phyloP scores from a whole-genome alignment of 495 filamentous ascomycete species.

The Penicillium subrubescens region DNA sequence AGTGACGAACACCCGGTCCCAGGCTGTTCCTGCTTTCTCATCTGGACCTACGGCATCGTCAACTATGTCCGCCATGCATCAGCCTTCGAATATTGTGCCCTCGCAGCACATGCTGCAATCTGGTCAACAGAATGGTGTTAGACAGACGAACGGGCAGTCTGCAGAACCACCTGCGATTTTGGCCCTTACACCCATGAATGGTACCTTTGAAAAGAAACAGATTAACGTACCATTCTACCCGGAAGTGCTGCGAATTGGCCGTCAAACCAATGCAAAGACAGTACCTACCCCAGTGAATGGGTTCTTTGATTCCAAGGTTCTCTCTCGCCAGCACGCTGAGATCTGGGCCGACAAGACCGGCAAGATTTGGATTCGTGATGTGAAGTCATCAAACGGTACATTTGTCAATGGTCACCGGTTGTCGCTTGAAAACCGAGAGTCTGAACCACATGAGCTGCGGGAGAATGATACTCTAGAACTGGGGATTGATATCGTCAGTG shows the following conservation, averaged over 20 bases:
- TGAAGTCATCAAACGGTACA: slow-evolving; percentile 97
- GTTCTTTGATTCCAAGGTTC: slow-evolving; percentile 96
- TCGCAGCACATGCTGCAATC: slow-evolving; percentile 67
- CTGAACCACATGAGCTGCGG: slow-evolving; percentile 87
- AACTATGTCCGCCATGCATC: slow-evolving; percentile 73
- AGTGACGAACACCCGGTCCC: slow-evolving; percentile 61
- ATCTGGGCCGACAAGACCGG: slow-evolving; percentile 89
- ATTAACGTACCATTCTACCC: slow-evolving; percentile 89
- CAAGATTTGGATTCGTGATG: slow-evolving; percentile 93
- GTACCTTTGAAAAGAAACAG: slow-evolving; percentile 94
- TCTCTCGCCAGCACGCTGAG: slow-evolving; percentile 94
- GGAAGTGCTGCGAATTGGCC: slow-evolving; percentile 87
- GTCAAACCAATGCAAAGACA: slow-evolving; percentile 96
- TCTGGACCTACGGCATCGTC: slow-evolving; percentile 68
- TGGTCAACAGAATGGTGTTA: slow-evolving; percentile 64
- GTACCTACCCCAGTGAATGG: slow-evolving; percentile 87
- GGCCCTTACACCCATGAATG: slow-evolving; percentile 82
- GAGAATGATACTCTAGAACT: slow-evolving; percentile 88
- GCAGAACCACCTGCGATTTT: slow-evolving; percentile 72
- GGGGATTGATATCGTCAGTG: slow-evolving; percentile 96
- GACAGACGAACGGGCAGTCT: slow-evolving; percentile 56
- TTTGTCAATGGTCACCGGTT: slow-evolving; percentile 93
- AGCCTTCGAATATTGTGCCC: slow-evolving; percentile 70
- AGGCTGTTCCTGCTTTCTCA: slow-evolving; percentile 63
- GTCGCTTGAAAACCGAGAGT: slow-evolving; percentile 91